A percentile compares a stretch with the other conserved stretches of the same genome.
Evolutionary conservation across 2,329 filamentous ascomycete species (phyloP).

Genomic region (Aureobasidium pullulans): DNA sequence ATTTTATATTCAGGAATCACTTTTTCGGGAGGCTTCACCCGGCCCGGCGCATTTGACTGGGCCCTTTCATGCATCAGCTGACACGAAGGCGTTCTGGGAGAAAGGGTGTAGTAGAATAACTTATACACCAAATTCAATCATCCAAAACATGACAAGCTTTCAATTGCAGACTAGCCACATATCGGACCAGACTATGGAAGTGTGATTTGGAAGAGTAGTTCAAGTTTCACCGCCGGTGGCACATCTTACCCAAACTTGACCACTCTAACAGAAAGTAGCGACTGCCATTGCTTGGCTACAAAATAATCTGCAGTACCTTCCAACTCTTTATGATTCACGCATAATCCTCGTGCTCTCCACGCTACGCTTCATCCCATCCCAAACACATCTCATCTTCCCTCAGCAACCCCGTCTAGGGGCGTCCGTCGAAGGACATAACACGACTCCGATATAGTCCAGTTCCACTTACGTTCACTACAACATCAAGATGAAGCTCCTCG

Average conservation of each 20-base stretch:
- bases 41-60: conserved; percentile 5
- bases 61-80: conserved; percentile 8
- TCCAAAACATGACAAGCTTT: neutral
- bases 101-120: conserved; percentile 7
- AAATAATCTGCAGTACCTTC: neutral
- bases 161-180: neutral
- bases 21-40: neutral
- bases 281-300: neutral
- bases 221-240: too few species aligned
- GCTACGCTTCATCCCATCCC: too few species aligned
- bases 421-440: neutral
- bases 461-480: neutral
- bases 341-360: too few species aligned
- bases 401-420: too few species aligned
- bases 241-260: neutral
- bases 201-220: too few species aligned
- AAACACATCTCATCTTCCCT: too few species aligned
- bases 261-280: neutral
- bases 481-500: neutral
- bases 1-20: conserved; percentile 9
- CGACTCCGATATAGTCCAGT: neutral
- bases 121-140: conserved; percentile 5
- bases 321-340: neutral
- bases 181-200: too few species aligned
- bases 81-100: conserved; percentile 4